phyloP scores from a whole-genome alignment of 257 asterid species.

The Primulina tabacum region DNA sequence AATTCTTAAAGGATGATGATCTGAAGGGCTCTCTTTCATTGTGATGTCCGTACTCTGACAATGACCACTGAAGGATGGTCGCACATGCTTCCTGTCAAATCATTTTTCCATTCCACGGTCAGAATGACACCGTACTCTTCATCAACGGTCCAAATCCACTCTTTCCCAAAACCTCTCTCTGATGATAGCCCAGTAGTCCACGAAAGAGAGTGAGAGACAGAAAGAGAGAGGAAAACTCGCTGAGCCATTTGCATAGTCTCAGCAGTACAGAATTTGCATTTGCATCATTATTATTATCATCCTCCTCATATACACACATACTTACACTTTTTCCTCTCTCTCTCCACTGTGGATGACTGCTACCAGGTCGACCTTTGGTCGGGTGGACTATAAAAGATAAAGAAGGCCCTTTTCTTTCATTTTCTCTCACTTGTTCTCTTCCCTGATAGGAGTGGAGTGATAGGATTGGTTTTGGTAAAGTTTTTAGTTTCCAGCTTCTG shows the following conservation, averaged over 20 bases:
- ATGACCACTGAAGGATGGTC: conserved; percentile 93
- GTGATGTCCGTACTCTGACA: conserved; percentile 89
- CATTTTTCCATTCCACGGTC: conserved; percentile 47
- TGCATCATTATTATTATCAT: not conserved
- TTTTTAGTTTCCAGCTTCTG: conserved; percentile 21
- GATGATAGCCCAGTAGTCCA: conserved; percentile 26
- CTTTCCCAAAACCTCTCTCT: conserved; percentile 27
- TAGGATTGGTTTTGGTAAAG: conserved; percentile 28
- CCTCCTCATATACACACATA: conserved; percentile 2
- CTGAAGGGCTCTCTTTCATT: conserved; percentile 25
- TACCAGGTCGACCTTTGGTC: conserved; percentile 83
- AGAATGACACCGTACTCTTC: conserved; percentile 49
- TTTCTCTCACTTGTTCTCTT: conserved; percentile 22
- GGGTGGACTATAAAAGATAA: conserved; percentile 48
- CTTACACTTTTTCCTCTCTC: conserved; percentile 29
- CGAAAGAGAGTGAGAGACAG: conserved; percentile 25
- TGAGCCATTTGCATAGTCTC: conserved; percentile 38
- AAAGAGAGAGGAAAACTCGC: conserved; percentile 36
- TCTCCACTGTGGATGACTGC: conserved; percentile 39
- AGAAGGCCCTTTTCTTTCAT: conserved; percentile 24
- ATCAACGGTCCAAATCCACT: conserved; percentile 45
- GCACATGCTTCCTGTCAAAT: conserved; percentile 97
- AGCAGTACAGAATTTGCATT: conserved; percentile 26
- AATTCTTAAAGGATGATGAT: no score
- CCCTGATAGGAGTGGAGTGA: conserved; percentile 28